phyloP scores from a whole-genome alignment of 805 yeast genomes.

The Huiozyma sinensis region DNA sequence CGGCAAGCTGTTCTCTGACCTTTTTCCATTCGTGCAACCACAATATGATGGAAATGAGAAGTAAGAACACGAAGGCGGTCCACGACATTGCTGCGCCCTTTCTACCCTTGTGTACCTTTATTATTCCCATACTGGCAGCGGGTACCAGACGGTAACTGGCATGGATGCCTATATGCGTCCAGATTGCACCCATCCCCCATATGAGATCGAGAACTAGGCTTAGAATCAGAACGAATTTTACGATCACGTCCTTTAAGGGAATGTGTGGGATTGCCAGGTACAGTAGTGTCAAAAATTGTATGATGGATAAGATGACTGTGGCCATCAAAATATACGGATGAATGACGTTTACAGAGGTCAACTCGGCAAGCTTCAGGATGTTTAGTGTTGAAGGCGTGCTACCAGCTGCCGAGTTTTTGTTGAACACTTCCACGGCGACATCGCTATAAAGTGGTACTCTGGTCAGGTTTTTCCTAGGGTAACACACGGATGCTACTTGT shows the following conservation, averaged over 20 bases:
- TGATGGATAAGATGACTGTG: slow-evolving; percentile 34
- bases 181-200: slow-evolving; percentile 60
- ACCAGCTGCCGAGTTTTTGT: slow-evolving; percentile 14
- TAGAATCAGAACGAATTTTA: slow-evolving; percentile 23
- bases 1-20: slow-evolving; percentile 13
- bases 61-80: slow-evolving; percentile 43
- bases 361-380: slow-evolving; percentile 36
- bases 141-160: slow-evolving; percentile 36
- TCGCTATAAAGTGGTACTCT: slow-evolving; percentile 17
- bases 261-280: slow-evolving; percentile 39
- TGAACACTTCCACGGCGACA: slow-evolving; percentile 18
- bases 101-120: slow-evolving; percentile 35
- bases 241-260: slow-evolving; percentile 31
- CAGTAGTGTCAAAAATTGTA: slow-evolving; percentile 32
- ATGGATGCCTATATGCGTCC: slow-evolving; percentile 46
- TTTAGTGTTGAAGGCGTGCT: slow-evolving; percentile 26
- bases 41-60: slow-evolving; percentile 33
- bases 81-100: slow-evolving; percentile 52
- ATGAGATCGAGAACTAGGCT: slow-evolving; percentile 32
- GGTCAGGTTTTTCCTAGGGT: slow-evolving; percentile 17
- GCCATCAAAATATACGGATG: slow-evolving; percentile 47
- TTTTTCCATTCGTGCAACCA: slow-evolving; percentile 30
- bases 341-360: slow-evolving; percentile 36
- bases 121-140: slow-evolving; percentile 40
- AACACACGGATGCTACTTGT: slow-evolving; percentile 15